Evolutionary conservation across 768 basidiomycete genomes (phyloP).

Genomic region (Phanerochaete carnosa): DNA sequence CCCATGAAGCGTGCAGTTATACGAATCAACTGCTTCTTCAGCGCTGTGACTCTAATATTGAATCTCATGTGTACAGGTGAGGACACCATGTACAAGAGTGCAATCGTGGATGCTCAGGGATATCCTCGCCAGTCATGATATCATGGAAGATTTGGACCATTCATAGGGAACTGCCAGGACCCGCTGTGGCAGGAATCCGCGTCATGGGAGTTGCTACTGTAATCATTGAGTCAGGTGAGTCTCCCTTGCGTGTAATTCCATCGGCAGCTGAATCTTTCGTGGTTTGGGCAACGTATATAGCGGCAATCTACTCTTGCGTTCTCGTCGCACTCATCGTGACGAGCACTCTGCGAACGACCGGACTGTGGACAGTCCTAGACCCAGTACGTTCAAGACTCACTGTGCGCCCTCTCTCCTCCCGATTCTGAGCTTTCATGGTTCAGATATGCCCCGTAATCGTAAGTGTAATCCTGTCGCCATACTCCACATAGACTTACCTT

Average conservation of each 20-base stretch:
- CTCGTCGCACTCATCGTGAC: conserved; percentile 19
- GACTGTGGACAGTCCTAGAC: conserved; percentile 8
- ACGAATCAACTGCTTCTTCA: conserved; percentile 24
- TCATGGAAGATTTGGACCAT: conserved; percentile 24
- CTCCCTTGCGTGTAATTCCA: no score
- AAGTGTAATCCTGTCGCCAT: not conserved
- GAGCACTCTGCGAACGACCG: conserved; percentile 1
- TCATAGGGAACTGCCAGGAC: conserved; percentile 11
- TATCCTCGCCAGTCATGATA: conserved; percentile 19
- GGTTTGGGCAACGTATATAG: not conserved
- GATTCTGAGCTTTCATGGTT: not conserved
- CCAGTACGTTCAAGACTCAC: conserved; percentile 11
- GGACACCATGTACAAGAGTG: not conserved
- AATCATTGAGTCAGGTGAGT: conserved; percentile 20
- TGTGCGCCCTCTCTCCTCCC: not conserved
- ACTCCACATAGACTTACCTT: not conserved
- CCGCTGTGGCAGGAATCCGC: conserved; percentile 1
- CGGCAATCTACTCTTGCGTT: conserved; percentile 15
- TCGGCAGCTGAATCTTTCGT: not conserved
- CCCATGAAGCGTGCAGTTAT: conserved; percentile 19
- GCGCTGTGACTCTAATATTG: conserved; percentile 20
- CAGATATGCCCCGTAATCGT: conserved; percentile 3
- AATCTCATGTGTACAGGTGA: conserved; percentile 26
- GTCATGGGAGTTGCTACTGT: conserved; percentile 13
- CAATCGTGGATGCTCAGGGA: not conserved